Conservation (phyloP, 176 grass and related monocot genomes). For the maize (Zea mays) region DNA sequence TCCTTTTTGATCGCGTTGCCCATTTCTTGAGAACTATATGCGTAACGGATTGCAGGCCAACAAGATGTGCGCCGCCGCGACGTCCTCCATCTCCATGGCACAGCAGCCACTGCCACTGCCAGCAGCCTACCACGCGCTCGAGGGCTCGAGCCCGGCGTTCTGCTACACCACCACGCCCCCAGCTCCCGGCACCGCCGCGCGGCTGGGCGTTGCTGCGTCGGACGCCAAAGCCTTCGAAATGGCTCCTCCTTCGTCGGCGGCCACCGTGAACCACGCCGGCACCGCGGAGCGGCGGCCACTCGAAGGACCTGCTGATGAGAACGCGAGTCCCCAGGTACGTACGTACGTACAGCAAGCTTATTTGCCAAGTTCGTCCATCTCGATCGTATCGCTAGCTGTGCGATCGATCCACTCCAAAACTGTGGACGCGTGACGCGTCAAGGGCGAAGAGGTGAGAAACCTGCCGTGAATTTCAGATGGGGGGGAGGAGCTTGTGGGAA, state of each 20-base stretch:
- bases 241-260: not conserved
- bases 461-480: conserved; percentile 36
- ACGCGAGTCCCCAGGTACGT: conserved; percentile 31
- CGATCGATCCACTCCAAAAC: not conserved
- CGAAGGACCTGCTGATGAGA: conserved; percentile 30
- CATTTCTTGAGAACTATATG: not conserved
- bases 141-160: conserved; percentile 27
- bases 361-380: too few species aligned
- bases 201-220: conserved; percentile 16
- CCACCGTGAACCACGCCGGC: too few species aligned
- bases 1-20: not conserved
- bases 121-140: conserved; percentile 28
- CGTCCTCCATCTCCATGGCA: conserved; percentile 1
- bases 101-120: not conserved
- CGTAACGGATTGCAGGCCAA: conserved; percentile 19
- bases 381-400: not conserved
- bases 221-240: not conserved
- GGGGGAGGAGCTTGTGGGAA: conserved; percentile 52
- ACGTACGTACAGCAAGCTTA: conserved; percentile 19
- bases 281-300: not conserved
- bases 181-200: conserved; percentile 27
- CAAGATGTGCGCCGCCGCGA: not conserved
- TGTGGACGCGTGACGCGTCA: not conserved
- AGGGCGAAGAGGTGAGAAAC: not conserved
- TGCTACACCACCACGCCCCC: conserved; percentile 8